Evolutionary conservation across 2,329 filamentous ascomycete species (phyloP), one percentile per base, ranked within the genome.

Genomic region (Teratosphaeriaceae sp.): DNA sequence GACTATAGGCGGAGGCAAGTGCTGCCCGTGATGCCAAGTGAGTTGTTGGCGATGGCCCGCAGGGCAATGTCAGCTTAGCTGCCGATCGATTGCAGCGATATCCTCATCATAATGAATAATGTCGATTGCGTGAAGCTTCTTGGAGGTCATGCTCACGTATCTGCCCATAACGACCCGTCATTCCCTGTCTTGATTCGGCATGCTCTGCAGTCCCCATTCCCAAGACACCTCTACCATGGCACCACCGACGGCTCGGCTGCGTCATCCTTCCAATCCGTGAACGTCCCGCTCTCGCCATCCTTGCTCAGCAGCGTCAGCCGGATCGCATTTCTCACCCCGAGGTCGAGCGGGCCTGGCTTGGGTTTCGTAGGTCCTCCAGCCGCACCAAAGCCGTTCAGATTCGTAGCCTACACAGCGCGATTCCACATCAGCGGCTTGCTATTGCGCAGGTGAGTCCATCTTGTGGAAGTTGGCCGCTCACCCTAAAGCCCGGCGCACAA

Each of bases 321-420:
- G 1, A 50, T 31, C 5, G 47, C 43, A 42, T 50, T 50, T 7
- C 40, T 43, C 16, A 40, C 45, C n/a, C 44, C 47, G 34, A 46
- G 37, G 16, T 47, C 44, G 4, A 40, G 24, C 26, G 43, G 42
- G 11, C 47, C 45, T 9, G 49, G 42, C 9, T 39, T 40, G 13
- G 33, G 38, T 5, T 20, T 11, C 29, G 18, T 21, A 13, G 43
- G 35, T 24, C 20, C 35, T 29, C 33, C 40, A 18, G 34, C 42
- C 29, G 44, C 18, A 5, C 49, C 47, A 38, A 40, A 49, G 12
- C 44, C 42, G 18, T 49, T 45, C 13, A 39, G 13, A 27, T 12
- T 18, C 4, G 37, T 39, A 12, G 7, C 22, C 36, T 38, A 16
- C 6, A 19, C 15, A 22, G 13, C 24, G 13, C 24, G 8, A 27